A percentile compares a stretch with the other conserved stretches of the same genome.
Evolutionary conservation across 192 early-diverging fungal species (phyloP).

Genomic region (Umbelopsis vinacea): DNA sequence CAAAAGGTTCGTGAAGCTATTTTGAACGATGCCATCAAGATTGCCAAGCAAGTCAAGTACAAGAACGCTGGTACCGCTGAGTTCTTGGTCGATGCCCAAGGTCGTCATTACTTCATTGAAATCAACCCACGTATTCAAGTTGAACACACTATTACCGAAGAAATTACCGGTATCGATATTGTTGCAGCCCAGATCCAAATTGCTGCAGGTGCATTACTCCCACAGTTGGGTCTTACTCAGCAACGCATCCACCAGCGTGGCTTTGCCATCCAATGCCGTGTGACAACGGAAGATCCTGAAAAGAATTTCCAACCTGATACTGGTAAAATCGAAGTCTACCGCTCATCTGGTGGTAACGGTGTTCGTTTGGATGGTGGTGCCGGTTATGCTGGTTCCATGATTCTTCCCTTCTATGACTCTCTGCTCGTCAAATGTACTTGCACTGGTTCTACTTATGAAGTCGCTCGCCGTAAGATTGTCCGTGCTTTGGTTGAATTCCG

Average conservation of each 20-base stretch:
- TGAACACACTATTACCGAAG: constrained; percentile 98
- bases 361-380: constrained; percentile 89
- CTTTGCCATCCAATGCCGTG: constrained; percentile 94
- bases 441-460: constrained; percentile 86
- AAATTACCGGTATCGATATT: constrained; percentile 95
- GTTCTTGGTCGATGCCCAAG: constrained; percentile 89
- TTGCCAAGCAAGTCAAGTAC: constrained; percentile 88
- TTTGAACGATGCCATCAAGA: constrained; percentile 87
- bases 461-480: constrained; percentile 88
- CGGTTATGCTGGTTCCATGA: constrained; percentile 88
- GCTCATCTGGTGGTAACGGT: constrained; percentile 87
- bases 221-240: constrained; percentile 80
- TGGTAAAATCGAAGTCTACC: constrained; percentile 93
- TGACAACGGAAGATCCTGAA: constrained; percentile 95
- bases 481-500: constrained; percentile 92
- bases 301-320: constrained; percentile 95
- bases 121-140: constrained; percentile 98
- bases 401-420: constrained; percentile 96
- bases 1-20: constrained; percentile 74
- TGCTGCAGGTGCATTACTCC: constrained; percentile 83
- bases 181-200: constrained; percentile 94
- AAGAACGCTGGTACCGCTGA: constrained; percentile 97
- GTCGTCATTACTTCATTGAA: constrained; percentile 96
- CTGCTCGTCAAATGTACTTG: constrained; percentile 91
- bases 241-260: constrained; percentile 80